A percentile compares a stretch with the other conserved stretches of the same genome.
phyloP scores from a whole-genome alignment of 495 filamentous ascomycete species.

The Ascobolus immersus region DNA sequence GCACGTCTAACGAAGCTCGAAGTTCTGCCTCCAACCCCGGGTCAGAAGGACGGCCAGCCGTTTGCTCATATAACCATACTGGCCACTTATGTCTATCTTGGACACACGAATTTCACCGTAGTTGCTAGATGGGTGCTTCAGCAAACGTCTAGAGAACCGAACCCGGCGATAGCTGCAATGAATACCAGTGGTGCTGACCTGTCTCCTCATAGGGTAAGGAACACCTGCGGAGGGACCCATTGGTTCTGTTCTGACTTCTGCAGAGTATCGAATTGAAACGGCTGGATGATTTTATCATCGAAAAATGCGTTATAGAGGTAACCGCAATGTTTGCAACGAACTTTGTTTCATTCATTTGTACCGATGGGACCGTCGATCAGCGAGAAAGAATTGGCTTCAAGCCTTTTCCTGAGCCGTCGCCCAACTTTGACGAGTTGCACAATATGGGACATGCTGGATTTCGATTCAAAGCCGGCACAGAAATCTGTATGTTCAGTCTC shows the following conservation, averaged over 20 bases:
- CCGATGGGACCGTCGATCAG: constrained; percentile 14
- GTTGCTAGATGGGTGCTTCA: constrained; percentile 13
- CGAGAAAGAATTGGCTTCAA: constrained; percentile 10
- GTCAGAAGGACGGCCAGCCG: constrained; percentile 2
- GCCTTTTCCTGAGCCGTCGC: constrained; percentile 3
- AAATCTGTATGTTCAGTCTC: constrained; percentile 5
- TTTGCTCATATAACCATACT: constrained; percentile 7
- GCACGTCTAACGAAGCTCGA: constrained; percentile 14
- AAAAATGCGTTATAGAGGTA: constrained; percentile 12
- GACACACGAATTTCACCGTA: constrained; percentile 9
- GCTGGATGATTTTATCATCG: constrained; percentile 13
- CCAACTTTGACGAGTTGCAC: constrained; percentile 9
- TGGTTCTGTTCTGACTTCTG: no score
- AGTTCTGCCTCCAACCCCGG: constrained; percentile 12
- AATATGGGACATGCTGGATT: constrained; percentile 16
- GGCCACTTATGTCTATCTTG: constrained; percentile 7
- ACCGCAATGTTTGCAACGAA: constrained; percentile 12
- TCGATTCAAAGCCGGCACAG: constrained; percentile 7
- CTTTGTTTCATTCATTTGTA: constrained; percentile 12
- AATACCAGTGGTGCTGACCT: no score
- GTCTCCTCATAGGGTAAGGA: no score
- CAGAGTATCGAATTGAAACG: constrained; percentile 10
- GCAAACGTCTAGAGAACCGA: no score
- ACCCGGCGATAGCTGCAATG: no score
- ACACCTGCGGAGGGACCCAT: no score